Base-by-base conservation (phyloP, 345 rosid genomes). In the Dovyalis caffra region DNA sequence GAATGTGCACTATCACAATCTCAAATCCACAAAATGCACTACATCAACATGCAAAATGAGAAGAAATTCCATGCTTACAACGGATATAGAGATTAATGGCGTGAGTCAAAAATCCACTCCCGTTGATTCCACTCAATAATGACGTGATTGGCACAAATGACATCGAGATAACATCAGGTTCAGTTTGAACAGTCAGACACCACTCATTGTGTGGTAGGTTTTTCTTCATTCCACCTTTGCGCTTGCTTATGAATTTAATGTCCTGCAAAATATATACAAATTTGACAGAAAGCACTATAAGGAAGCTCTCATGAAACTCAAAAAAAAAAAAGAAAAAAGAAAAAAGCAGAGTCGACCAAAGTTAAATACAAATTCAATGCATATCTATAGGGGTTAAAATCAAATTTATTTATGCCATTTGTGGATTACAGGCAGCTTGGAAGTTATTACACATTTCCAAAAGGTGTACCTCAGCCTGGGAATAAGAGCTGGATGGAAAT, bases 81-180 rank as follows among this genome's bases (percentile, higher is more conserved):
- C 97, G 83, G 74, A 91, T 77, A 81, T 95, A 95, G 45, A 96
- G 94, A 84, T 96, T 96, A 78, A 93, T 92, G 76, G 99, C 98
- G 83, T 93, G 98, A 84, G 92, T 90, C 86, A 96, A 80, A 88
- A 91, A 96, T 79, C 98, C 98, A 80, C 92, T 87, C 66, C 99
- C 99, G 2, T 93, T 89, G 8, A 93, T 91, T 87, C 99, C 99
- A 83, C 88, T 93, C 83, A 96, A 85, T 70, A 96, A 79, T 29
- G 99, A 96, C 23, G 97, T 90, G 67, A 93, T 88, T 33, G 99
- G 98, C 61, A 93, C 86, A 64, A 96, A 93, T 43, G 97, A 83
- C 98, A 93, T 90, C 0, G 98, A 89, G 77, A 93, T 88, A 66
- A 90, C 94, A 82, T 93, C 98, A 53, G 99, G 98, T 80, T 93